A percentile compares a stretch with the other conserved stretches of the same genome.
Evolutionary conservation across 1,284 basidiomycete genomes (phyloP).

Genomic region (Ceratobasidium sp.): DNA sequence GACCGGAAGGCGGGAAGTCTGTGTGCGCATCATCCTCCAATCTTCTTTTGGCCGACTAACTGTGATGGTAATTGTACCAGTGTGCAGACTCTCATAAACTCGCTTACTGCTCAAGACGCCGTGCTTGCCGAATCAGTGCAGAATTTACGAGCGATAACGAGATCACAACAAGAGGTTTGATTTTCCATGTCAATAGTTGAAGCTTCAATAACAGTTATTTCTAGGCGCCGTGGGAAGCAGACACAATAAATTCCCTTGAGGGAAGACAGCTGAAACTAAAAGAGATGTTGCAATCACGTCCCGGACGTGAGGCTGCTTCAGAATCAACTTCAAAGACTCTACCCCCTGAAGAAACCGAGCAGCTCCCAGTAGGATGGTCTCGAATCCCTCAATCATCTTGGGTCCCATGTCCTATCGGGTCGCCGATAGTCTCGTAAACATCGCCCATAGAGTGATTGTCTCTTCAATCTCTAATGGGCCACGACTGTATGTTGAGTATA

Average conservation of each 20-base stretch:
- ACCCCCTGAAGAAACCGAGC: not conserved
- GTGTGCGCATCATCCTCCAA: conserved; percentile 10
- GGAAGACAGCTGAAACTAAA: conserved; percentile 16
- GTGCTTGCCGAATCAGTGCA: not conserved
- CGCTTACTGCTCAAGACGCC: conserved; percentile 29
- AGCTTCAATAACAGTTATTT: not conserved
- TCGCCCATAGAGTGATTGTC: not conserved
- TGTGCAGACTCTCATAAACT: conserved; percentile 3
- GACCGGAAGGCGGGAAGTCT: conserved; percentile 22
- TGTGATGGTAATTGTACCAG: not conserved
- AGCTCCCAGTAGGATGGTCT: conserved; percentile 35
- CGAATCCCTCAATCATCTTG: conserved; percentile 38
- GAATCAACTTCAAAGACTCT: not conserved
- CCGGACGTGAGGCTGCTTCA: not conserved
- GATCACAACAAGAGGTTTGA: conserved; percentile 18
- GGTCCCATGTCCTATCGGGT: conserved; percentile 40
- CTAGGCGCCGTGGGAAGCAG: conserved; percentile 18
- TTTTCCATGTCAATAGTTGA: not conserved
- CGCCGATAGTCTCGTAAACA: conserved; percentile 12
- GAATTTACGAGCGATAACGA: conserved; percentile 3
- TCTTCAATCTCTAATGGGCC: no score
- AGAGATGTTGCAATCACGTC: not conserved
- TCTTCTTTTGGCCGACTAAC: not conserved
- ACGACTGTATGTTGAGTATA: not conserved
- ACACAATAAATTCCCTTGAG: conserved; percentile 26